Base-by-base conservation (phyloP, 1,284 basidiomycete genomes). In the Vanrija pseudolonga region DNA sequence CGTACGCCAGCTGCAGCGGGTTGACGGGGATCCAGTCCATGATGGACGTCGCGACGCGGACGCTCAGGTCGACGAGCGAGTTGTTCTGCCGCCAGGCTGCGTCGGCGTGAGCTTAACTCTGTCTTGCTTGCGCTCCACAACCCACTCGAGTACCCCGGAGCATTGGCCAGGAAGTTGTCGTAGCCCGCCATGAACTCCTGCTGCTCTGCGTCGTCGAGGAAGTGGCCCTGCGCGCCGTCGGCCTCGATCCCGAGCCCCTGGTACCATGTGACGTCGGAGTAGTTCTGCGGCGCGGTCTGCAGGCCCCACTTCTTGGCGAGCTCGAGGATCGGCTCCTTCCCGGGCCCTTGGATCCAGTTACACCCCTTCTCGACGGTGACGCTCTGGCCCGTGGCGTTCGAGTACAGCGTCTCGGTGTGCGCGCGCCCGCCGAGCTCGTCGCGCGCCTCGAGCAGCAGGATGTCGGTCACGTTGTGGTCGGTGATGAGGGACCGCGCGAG, bases 261-360 rank as follows among this genome's bases (percentile, higher is more conserved):
- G 20, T 47, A 61, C 59, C 59, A 61, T 12, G 46, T 39, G 39
- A 51, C 38, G 43, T 57, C 48, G 15, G 50, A 46, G 45, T 57
- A 62, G 39, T 57, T 57, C 15, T 41, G 39, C 17, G 28, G 40
- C 2, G 71, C 76, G 0, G 81, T 82, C 58, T 77, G 71, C 19
- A 86, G 59, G 8, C 79, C 77, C 64, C 85, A 81, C 59, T 84
- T 85, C 64, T 80, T 71, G 7, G 83, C 83, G 41, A 88, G 74
- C n/a, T 72, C 73, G 0, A 32, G 39, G 43, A 60, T 60, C 6
- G 49, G 45, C 9, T 83, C 83, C 49, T 77, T 66, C 5, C 76
- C 80, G 6, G 74, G 63, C 8, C 86, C 86, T 63, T 87, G 85
- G 37, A 88, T 79, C 86, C 86, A 88, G 64, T 85, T 86, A 15